Percentiles rank a stretch among this genome's conserved stretches.
Evolutionary conservation across 139 green algal genomes (phyloP).

Genomic region (Zygnema circumcarinatum): DNA sequence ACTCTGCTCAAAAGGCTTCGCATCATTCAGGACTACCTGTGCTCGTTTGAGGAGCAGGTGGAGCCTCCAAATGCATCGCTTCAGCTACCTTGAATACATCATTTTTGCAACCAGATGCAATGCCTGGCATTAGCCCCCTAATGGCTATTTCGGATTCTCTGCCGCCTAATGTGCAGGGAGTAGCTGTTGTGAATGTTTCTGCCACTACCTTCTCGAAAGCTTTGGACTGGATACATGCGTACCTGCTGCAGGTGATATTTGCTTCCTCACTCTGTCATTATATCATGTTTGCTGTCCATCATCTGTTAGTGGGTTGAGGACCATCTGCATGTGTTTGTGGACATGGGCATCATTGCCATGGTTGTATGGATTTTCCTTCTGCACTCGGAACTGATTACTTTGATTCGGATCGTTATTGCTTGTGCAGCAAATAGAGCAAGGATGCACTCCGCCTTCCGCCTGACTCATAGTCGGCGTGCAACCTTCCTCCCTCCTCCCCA

Average conservation of each 20-base stretch:
- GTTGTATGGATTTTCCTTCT: background rate
- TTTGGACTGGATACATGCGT: constrained; percentile 39
- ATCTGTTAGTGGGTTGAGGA: background rate
- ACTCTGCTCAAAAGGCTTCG: constrained; percentile 8
- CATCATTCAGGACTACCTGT: constrained; percentile 52
- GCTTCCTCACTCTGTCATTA: background rate
- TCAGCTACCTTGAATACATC: too few species aligned
- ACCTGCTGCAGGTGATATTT: constrained; percentile 40
- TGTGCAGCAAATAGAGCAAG: background rate
- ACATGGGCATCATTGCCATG: background rate
- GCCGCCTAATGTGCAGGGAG: constrained; percentile 25
- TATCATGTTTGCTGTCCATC: background rate
- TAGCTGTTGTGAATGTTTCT: constrained; percentile 48
- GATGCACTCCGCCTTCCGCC: background rate
- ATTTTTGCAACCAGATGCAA: too few species aligned
- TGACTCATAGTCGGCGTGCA: too few species aligned
- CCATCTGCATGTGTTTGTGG: background rate
- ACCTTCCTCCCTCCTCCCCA: too few species aligned
- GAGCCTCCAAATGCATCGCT: too few species aligned
- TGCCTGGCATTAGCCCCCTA: background rate
- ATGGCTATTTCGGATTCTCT: too few species aligned
- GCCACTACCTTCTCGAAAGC: constrained; percentile 45
- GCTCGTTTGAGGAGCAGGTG: constrained; percentile 48
- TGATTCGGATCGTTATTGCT: background rate
- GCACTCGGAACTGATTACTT: background rate